Percentiles rank a stretch among this genome's conserved stretches.
Evolutionary conservation across 306 rosid genomes (phyloP).

Genomic region (Inga leiocalycina): DNA sequence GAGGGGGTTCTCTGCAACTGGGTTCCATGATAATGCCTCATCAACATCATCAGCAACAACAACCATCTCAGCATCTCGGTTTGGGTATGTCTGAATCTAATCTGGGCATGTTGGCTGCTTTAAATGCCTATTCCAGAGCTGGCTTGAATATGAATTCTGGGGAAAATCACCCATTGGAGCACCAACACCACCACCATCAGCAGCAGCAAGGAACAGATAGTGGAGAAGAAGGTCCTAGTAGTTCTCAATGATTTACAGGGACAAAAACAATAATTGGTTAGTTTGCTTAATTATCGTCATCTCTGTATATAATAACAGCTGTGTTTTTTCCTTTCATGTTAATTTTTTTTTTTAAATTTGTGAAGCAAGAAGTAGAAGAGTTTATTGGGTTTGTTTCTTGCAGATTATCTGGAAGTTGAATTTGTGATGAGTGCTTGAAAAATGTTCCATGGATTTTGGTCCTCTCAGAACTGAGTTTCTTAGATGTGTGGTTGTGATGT

Average conservation of each 20-base stretch:
- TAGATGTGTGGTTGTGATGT: constrained; percentile 30
- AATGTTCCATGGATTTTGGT: constrained; percentile 31
- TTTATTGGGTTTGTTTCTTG: constrained; percentile 51
- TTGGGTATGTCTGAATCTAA: constrained; percentile 77
- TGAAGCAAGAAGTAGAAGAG: constrained; percentile 27
- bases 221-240: constrained; percentile 72
- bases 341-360: constrained; percentile 8
- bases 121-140: constrained; percentile 76
- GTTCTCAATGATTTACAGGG: constrained; percentile 49
- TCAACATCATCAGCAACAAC: constrained; percentile 47
- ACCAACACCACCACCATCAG: constrained; percentile 41
- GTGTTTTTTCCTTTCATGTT: not conserved
- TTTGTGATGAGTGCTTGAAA: constrained; percentile 42
- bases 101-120: constrained; percentile 84
- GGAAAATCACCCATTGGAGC: constrained; percentile 51
- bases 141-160: constrained; percentile 68
- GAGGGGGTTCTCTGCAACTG: constrained; percentile 59
- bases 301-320: constrained; percentile 22
- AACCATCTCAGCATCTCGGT: constrained; percentile 72
- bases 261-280: constrained; percentile 40
- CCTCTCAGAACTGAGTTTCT: constrained; percentile 30
- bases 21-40: constrained; percentile 77
- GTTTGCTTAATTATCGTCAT: constrained; percentile 35
- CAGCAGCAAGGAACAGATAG: constrained; percentile 47
- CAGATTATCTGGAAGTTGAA: constrained; percentile 54